Base-by-base conservation (phyloP, 768 basidiomycete genomes). In the Boletus rubroflammeus region DNA sequence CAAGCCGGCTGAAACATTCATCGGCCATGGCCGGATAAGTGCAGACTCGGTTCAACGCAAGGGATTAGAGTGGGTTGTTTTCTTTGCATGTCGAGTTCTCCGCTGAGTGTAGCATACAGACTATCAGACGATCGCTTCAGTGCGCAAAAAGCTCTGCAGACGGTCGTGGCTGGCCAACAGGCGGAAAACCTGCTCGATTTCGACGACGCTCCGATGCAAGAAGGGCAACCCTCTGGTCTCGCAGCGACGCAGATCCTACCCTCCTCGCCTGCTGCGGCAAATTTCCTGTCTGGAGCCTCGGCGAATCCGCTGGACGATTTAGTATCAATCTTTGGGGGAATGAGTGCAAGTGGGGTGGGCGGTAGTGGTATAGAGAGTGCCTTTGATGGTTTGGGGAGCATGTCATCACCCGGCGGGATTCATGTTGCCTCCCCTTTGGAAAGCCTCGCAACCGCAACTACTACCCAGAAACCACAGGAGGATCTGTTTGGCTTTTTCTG, bases 111-210 rank as follows among this genome's bases (percentile, higher is more conserved):
- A 6, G n/a, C 29, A 19, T 23, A 31, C 59, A 84, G 82, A 50
- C 72, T 78, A 43, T 77, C 76, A 6, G 90, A 92, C 56, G 91
- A 94, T 59, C 84, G 81, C 17, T 76, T 82, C 50, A 82, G 85
- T 2, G 75, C 87, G 23, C 80, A 91, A 65, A 93, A 90, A 62
- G 93, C 93, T 2, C 72, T 98, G n/a, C 86, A 94, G 62, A 94
- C 93, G 1, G 88, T 98, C 40, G 92, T 82, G 25, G 85, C 86
- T 3, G 96, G 96, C 10, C 91, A 94, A 72, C 90, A 93, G 71
- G 84, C 93, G 14, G 96, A 98, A 72, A 98, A 98, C 69, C 75
- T 97, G 6, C 85, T 98, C 56, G 94, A 98, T 73, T 94, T 98
- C 69, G 93, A 92, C 70, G 91, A 93, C 60, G 76, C 75, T 14